phyloP scores from a whole-genome alignment of 208 protist genomes.

The Acanthamoeba lenticulata region DNA sequence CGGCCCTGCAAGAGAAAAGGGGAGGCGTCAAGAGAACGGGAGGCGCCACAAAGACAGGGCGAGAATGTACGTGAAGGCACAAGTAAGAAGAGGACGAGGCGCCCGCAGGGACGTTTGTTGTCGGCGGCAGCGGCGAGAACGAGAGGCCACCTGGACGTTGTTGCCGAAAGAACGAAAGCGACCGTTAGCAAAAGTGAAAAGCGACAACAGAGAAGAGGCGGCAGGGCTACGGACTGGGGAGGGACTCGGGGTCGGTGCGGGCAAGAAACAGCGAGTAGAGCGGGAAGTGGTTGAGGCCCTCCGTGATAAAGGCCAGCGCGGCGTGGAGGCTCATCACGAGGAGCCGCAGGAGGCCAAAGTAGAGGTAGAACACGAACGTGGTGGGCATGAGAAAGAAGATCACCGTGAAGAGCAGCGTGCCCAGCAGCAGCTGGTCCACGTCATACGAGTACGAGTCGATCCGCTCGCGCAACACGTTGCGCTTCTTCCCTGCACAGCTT shows the following conservation, averaged over 20 bases:
- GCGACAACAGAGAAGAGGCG: not conserved
- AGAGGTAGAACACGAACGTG: slow-evolving; percentile 92
- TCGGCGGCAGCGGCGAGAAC: not conserved
- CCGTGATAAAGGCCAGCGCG: slow-evolving; percentile 74
- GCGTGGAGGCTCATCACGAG: slow-evolving; percentile 85
- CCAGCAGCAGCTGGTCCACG: slow-evolving; percentile 92
- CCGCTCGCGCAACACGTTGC: slow-evolving; percentile 91
- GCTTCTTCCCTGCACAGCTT: slow-evolving; percentile 82
- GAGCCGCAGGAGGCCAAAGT: slow-evolving; percentile 89
- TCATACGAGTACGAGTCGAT: slow-evolving; percentile 91
- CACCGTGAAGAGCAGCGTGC: slow-evolving; percentile 92
- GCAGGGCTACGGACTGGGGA: slow-evolving; percentile 41
- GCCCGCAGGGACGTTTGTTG: not conserved
- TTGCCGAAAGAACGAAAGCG: not conserved
- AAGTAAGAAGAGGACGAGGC: too few species aligned
- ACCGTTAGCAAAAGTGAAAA: not conserved
- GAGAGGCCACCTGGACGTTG: not conserved
- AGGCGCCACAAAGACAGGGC: not conserved
- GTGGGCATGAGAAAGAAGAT: slow-evolving; percentile 93
- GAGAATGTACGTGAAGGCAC: not conserved
- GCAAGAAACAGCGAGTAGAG: slow-evolving; percentile 66
- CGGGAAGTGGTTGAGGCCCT: slow-evolving; percentile 72
- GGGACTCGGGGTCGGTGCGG: slow-evolving; percentile 43
- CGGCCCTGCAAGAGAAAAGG: not conserved
- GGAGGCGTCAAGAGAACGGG: not conserved